Percentiles rank a stretch among this genome's conserved stretches.
Conservation (phyloP, 139 green algal species). For the Haematococcus sp. region DNA sequence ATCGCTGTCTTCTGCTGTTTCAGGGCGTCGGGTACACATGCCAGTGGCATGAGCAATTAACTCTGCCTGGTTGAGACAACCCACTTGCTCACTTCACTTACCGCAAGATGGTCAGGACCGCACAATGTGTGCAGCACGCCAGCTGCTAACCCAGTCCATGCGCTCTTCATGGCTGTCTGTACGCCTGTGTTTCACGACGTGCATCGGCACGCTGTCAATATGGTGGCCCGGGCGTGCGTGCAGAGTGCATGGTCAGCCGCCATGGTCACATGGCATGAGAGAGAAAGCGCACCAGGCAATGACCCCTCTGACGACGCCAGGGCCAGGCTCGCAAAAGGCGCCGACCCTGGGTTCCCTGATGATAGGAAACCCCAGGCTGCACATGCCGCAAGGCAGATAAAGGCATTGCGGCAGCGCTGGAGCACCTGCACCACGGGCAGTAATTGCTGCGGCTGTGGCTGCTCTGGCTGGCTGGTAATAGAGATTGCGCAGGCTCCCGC, state of each 20-base stretch:
- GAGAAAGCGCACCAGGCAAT: too few species aligned
- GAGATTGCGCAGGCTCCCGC: too few species aligned
- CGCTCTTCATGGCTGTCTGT: constrained; percentile 44
- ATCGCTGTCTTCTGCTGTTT: too few species aligned
- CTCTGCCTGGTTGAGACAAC: not conserved
- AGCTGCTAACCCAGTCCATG: constrained; percentile 85
- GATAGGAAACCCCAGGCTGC: constrained; percentile 22
- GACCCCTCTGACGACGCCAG: not conserved
- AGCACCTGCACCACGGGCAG: constrained; percentile 14
- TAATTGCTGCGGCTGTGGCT: not conserved
- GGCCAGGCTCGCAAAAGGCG: constrained; percentile 17
- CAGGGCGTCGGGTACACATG: not conserved
- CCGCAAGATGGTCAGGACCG: constrained; percentile 94
- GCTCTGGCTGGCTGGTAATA: not conserved
- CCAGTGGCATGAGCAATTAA: not conserved
- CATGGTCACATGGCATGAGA: not conserved
- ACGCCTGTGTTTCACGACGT: constrained; percentile 6
- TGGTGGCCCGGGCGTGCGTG: not conserved
- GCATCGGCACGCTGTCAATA: too few species aligned
- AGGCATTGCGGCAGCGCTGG: constrained; percentile 7
- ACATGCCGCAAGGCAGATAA: constrained; percentile 27
- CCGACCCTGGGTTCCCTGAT: constrained; percentile 1
- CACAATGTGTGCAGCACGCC: constrained; percentile 95
- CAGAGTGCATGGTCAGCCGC: not conserved
- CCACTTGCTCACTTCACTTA: constrained; percentile 14